phyloP scores from a whole-genome alignment of 2,329 filamentous ascomycete genomes.

The Emmonsia crescens region DNA sequence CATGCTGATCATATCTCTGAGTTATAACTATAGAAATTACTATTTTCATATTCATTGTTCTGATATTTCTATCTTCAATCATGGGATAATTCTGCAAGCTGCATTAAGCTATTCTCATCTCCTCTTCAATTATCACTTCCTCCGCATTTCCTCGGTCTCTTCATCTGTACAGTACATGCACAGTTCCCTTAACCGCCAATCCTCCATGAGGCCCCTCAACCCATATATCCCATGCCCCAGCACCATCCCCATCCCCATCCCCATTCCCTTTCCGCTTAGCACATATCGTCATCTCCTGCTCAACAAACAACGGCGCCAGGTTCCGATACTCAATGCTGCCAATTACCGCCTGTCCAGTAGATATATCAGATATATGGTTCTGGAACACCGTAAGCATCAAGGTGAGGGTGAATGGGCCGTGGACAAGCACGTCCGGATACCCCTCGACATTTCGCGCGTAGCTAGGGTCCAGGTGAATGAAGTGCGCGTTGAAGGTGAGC shows the following conservation, averaged over 20 bases:
- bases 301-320: constrained; percentile 66
- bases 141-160: no score
- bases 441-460: constrained; percentile 64
- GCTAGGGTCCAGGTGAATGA: constrained; percentile 69
- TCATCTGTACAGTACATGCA: constrained; percentile 5
- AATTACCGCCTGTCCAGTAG: constrained; percentile 30
- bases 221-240: constrained; percentile 51
- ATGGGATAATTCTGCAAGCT: no score
- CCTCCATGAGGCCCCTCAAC: constrained; percentile 52
- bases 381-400: constrained; percentile 62
- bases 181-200: constrained; percentile 52
- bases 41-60: no score
- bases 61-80: no score
- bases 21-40: no score
- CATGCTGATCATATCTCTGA: no score
- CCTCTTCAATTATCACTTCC: no score
- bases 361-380: constrained; percentile 36
- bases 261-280: constrained; percentile 41
- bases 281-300: constrained; percentile 60
- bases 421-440: constrained; percentile 65
- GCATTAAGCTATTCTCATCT: no score
- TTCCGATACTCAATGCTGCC: constrained; percentile 65
- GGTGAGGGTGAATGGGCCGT: constrained; percentile 71
- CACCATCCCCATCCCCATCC: constrained; percentile 15
- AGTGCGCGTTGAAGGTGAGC: constrained; percentile 83